Base-by-base conservation (phyloP, 768 basidiomycete genomes). In the Rhodosporidiobolus odoratus region DNA sequence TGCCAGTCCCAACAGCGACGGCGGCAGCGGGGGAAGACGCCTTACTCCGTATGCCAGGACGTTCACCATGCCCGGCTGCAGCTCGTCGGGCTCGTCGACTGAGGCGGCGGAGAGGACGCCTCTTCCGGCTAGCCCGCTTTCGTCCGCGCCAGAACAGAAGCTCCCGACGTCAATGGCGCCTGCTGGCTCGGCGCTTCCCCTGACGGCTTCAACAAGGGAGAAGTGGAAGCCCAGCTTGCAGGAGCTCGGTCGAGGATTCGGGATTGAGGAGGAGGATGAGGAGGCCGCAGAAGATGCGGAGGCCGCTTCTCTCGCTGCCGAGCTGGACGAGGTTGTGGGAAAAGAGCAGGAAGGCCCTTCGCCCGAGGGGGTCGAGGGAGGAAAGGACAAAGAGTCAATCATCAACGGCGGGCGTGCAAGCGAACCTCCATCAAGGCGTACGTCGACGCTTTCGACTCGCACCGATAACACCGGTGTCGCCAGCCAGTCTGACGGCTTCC, bases 401-500 rank as follows among this genome's bases (percentile, higher is more conserved):
- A 23, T 8, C 27, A 10, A 23, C 34, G 53, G 13, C 13, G 3
- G 34, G 4, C 48, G 34, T 43, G 45, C 21, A 45, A 3, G 40
- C 45, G 19, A 23, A 30, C 27, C 40, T 19, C 53, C 27, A 37
- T 58, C 52, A 2, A 40, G 54, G n/a, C n/a, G 65, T 13, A 21
- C 35, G 21, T 72, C 71, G 32, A 62, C 21, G 37, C 21, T 60
- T 2, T 71, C 70, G 47, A 54, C 48, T 5, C 30, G 25, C 35
- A 72, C 71, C 35, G 67, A 68, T 47, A 43, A 15, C 35, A 68
- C 67, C 2, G 71, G 66, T 27, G 58, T 68, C 13, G 71, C 71
- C 23, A 67, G 65, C 41, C 9, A 45, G 7, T 67, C 65, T 30
- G 64, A 62, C 30, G 62, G 27, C 23, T 40, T 59, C 64, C 25